Evolutionary conservation across 805 yeast species (phyloP).

Genomic region (Ogataea nonfermentans): DNA sequence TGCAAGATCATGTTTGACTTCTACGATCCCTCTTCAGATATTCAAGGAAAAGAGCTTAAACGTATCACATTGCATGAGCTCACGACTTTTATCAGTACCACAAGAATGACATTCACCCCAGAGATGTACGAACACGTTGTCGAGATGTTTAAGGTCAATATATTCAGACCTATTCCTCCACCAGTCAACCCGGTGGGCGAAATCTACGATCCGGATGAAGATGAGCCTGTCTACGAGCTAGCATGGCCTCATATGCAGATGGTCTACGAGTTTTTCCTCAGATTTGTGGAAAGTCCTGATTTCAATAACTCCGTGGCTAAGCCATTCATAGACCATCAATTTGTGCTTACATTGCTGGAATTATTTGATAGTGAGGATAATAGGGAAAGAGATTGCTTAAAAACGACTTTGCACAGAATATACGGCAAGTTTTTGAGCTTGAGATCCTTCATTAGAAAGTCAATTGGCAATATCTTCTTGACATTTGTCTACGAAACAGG

Average conservation of each 20-base stretch:
- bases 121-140: conserved; percentile 88
- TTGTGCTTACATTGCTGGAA: conserved; percentile 76
- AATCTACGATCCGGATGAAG: conserved; percentile 96
- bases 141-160: conserved; percentile 81
- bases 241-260: conserved; percentile 99
- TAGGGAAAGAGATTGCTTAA: conserved; percentile 90
- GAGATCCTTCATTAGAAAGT: conserved; percentile 86
- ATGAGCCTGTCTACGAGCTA: conserved; percentile 93
- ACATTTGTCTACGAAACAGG: conserved; percentile 95
- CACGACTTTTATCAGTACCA: conserved; percentile 80
- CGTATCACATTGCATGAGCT: conserved; percentile 84
- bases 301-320: conserved; percentile 92
- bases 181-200: conserved; percentile 98
- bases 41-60: conserved; percentile 90
- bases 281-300: conserved; percentile 93
- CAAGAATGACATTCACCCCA: conserved; percentile 82
- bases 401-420: conserved; percentile 92
- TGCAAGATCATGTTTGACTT: conserved; percentile 94
- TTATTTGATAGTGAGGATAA: conserved; percentile 96
- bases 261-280: conserved; percentile 88
- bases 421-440: conserved; percentile 92
- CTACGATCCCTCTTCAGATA: conserved; percentile 86
- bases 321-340: conserved; percentile 89
- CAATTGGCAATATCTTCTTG: conserved; percentile 87
- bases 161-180: conserved; percentile 96